Conservation (phyloP, 192 early-diverging fungal species). For the Geranomyces variabilis region DNA sequence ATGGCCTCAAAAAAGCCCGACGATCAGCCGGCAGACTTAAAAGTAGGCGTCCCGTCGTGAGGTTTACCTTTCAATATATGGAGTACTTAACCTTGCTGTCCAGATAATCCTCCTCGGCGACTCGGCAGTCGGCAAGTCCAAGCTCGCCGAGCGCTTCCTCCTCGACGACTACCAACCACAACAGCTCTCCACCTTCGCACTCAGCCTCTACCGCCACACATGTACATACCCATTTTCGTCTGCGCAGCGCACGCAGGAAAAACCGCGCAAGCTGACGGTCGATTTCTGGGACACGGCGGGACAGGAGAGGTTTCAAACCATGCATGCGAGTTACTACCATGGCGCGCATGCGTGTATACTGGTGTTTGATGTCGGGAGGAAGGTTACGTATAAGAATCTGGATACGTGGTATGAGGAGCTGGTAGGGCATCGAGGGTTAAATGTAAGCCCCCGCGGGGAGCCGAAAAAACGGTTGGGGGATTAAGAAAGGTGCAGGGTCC, state of each 20-base stretch:
- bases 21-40: constrained; percentile 1
- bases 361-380: constrained; percentile 63
- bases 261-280: constrained; percentile 36
- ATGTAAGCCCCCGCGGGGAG: background rate
- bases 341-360: constrained; percentile 54
- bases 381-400: constrained; percentile 67
- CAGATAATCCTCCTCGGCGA: constrained; percentile 66
- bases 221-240: constrained; percentile 39
- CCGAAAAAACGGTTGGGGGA: too few relatives aligned
- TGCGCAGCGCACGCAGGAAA: background rate
- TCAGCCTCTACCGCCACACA: constrained; percentile 56
- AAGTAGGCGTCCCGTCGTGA: background rate
- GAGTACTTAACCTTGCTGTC: too few relatives aligned
- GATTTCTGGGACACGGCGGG: constrained; percentile 68
- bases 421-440: constrained; percentile 16
- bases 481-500: too few relatives aligned
- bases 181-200: constrained; percentile 60
- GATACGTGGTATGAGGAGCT: constrained; percentile 64
- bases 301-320: constrained; percentile 60
- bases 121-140: constrained; percentile 65
- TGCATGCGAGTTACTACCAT: constrained; percentile 64
- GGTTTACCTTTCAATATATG: too few relatives aligned
- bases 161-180: constrained; percentile 57
- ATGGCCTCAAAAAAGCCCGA: background rate
- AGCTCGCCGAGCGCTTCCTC: constrained; percentile 64